Evolutionary conservation across 495 filamentous ascomycete species (phyloP).

Genomic region (Hyaloscypha bicolor): DNA sequence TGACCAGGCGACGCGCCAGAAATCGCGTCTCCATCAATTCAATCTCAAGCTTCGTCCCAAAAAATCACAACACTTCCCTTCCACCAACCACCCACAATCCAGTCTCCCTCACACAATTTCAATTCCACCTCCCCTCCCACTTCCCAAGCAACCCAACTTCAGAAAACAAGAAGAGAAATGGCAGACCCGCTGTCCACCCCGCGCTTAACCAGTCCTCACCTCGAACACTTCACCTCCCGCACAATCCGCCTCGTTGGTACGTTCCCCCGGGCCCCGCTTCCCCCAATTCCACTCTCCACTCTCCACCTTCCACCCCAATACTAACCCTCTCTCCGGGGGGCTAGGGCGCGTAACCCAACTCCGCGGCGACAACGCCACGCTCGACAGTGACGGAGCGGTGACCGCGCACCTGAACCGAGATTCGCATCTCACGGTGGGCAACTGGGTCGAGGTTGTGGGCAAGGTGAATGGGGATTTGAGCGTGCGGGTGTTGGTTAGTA

Average conservation of each 20-base stretch:
- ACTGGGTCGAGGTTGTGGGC: constrained; percentile 85
- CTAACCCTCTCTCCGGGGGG: not conserved
- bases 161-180: constrained; percentile 21
- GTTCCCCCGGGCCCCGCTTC: not conserved
- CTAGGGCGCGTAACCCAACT: constrained; percentile 76
- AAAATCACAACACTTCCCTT: not conserved
- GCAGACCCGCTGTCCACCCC: constrained; percentile 60
- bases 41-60: not conserved
- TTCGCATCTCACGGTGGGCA: constrained; percentile 74
- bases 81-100: not conserved
- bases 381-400: constrained; percentile 75
- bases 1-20: constrained; percentile 7
- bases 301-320: not conserved
- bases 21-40: constrained; percentile 10
- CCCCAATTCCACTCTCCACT: not conserved
- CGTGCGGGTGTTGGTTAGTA: constrained; percentile 71
- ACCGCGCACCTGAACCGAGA: constrained; percentile 76
- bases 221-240: constrained; percentile 67
- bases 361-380: constrained; percentile 76
- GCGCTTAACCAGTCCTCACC: constrained; percentile 67
- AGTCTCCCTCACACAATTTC: not conserved
- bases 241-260: constrained; percentile 72
- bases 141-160: not conserved
- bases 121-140: not conserved
- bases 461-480: constrained; percentile 83